These are phyloP conservation scores for Mucor velutinosus DNA, from an alignment of 371 early-diverging fungal genomes.

Conservation along the genomic window DNA sequence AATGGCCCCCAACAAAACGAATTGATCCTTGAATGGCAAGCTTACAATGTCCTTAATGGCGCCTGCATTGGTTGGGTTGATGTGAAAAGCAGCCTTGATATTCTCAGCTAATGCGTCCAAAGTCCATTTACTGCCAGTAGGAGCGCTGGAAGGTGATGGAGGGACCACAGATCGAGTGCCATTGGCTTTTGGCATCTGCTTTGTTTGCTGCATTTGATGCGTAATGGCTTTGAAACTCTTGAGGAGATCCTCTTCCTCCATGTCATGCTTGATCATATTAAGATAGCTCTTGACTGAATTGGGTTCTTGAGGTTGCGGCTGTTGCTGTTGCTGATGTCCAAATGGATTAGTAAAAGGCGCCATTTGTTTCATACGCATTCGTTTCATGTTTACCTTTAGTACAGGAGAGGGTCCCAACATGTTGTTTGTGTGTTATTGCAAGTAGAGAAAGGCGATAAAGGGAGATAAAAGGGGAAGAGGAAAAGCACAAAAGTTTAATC, in stretches of 20 bases:
- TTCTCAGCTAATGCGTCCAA: constrained; percentile 31
- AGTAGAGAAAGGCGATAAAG: neutral
- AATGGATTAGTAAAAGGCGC: neutral
- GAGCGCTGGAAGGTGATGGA: constrained; percentile 18
- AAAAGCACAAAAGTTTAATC: constrained; percentile 2
- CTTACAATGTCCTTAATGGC: constrained; percentile 36
- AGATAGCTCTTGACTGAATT: neutral
- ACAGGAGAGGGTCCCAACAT: constrained; percentile 18
- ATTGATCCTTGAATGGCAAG: constrained; percentile 34
- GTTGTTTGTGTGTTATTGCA: constrained; percentile 8
- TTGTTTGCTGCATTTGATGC: neutral
- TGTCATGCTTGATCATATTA: constrained; percentile 3
- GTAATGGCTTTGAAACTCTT: constrained; percentile 7
- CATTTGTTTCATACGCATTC: neutral
- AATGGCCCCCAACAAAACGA: constrained; percentile 24
- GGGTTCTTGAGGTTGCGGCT: neutral
- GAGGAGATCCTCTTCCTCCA: constrained; percentile 8
- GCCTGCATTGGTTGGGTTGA: constrained; percentile 26
- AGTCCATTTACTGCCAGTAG: constrained; percentile 36
- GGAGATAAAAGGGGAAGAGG: neutral
- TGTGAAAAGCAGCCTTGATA: constrained; percentile 29
- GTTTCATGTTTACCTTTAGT: neutral
- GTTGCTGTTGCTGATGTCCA: neutral
- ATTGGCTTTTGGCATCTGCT: neutral
- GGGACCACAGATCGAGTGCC: neutral